A percentile compares a stretch with the other conserved stretches of the same genome.
Conservation (phyloP, 768 basidiomycete species). For the Leucocoprinus leucothites region DNA sequence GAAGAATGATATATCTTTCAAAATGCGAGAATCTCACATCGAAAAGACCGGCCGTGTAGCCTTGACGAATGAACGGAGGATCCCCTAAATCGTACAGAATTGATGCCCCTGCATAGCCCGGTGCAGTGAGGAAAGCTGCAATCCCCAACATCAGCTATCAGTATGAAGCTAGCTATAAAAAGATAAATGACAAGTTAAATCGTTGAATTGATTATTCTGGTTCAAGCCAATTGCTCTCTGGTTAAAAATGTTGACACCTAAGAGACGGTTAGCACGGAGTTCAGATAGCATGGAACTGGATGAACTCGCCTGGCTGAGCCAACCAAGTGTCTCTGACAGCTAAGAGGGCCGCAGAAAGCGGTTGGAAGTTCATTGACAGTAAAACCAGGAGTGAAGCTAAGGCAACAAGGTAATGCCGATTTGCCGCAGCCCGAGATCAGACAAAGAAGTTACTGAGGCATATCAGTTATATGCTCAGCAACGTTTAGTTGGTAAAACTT, state of each 20-base stretch:
- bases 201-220: constrained; percentile 39
- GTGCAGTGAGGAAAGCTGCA: constrained; percentile 49
- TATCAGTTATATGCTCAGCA: constrained; percentile 1
- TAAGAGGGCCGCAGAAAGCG: constrained; percentile 49
- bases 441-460: constrained; percentile 41
- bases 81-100: constrained; percentile 42
- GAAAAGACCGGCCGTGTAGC: constrained; percentile 46
- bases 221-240: constrained; percentile 40
- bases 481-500: constrained; percentile 11
- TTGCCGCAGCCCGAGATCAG: constrained; percentile 41
- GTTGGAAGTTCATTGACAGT: constrained; percentile 45
- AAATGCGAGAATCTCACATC: constrained; percentile 28
- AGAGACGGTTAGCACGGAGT: background rate
- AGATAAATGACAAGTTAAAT: constrained; percentile 33
- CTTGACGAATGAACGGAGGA: constrained; percentile 42
- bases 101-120: constrained; percentile 50
- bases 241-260: constrained; percentile 37
- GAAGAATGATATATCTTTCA: background rate
- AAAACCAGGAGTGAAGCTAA: constrained; percentile 47
- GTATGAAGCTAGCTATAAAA: background rate
- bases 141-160: background rate
- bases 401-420: constrained; percentile 50
- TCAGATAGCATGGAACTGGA: background rate
- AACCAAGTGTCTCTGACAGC: constrained; percentile 44
- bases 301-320: constrained; percentile 34